Evolutionary conservation across 1,284 basidiomycete species (phyloP), one percentile per base, ranked within the genome.

Genomic region (Mycosarcoma maydis): DNA sequence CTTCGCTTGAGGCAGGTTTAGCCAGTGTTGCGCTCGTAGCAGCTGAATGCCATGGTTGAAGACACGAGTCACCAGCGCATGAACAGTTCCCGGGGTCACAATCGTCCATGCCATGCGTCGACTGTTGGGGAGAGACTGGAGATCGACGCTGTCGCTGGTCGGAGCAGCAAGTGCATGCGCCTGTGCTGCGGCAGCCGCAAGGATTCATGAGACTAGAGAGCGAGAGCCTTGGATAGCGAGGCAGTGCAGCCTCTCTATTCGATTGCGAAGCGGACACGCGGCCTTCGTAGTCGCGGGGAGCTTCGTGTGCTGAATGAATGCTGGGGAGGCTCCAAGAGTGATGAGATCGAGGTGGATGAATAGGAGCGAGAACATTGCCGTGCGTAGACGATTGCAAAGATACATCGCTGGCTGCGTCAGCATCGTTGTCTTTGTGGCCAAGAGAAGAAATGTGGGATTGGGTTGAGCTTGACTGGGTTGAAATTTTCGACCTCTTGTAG

Each of bases 151-250:
- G 52, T 14, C 47, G 51, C 17, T 50, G 47, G 8, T 62, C 50
- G 8, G 46, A 56, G 42, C 73, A 76, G 46, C 71, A 73, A 0
- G 45, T 50, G 26, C 71, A 73, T 9, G 59, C 29, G 10, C 67
- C 56, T 8, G 59, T 52, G 39, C 56, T 60, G 39, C 70, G 57
- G 29, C 75, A 77, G 9, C 50, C 56, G 34, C 76, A 76, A 9
- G 76, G 76, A 24, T 77, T 77, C 55, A 77, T 72, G 27, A 77
- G 56, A 23, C 55, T 68, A 9, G 70, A 68, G 3, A 77, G 71
- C 22, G 72, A 74, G 6, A 74, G 60, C 11, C 72, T 69, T 11
- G 65, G 54, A 20, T 41, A 44, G 8, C 59, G 54, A 23, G 54
- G 50, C 32, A 49, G 50, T 6, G 19, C 17, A 3, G 17, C 13